Conservation (phyloP, 2,329 filamentous ascomycete genomes). For the Fusarium palustre region DNA sequence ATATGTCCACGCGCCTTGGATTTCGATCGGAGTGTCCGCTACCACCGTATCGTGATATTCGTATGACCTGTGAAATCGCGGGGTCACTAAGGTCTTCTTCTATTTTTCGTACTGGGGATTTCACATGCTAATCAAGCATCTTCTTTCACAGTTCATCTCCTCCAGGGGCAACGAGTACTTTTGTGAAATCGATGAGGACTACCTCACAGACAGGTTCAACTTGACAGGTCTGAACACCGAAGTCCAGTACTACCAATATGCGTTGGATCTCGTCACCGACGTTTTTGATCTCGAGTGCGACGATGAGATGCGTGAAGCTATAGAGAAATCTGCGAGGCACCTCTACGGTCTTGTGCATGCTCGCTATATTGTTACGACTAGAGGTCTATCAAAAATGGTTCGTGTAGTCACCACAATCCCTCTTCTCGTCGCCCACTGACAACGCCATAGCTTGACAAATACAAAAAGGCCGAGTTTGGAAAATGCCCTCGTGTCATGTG, state of each 20-base stretch:
- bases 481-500: conserved; percentile 98
- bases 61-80: conserved; percentile 12
- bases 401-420: neutral
- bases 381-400: conserved; percentile 97
- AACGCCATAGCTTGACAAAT: conserved; percentile 87
- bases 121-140: conserved; percentile 29
- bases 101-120: conserved; percentile 5
- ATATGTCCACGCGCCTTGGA: conserved; percentile 12
- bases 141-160: conserved; percentile 83
- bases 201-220: conserved; percentile 98
- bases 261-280: conserved; percentile 95
- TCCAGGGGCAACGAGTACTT: conserved; percentile 99
- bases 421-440: neutral
- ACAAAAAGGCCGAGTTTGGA: conserved; percentile 97
- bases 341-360: conserved; percentile 97
- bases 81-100: conserved; percentile 18
- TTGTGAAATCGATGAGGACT: conserved; percentile 99
- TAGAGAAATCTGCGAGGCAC: conserved; percentile 96
- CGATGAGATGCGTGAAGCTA: conserved; percentile 97
- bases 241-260: conserved; percentile 99
- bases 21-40: neutral
- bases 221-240: conserved; percentile 96
- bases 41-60: neutral
- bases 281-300: conserved; percentile 99
- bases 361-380: conserved; percentile 94